Percentiles rank a stretch among this genome's conserved stretches.
These are phyloP conservation scores for Exophiala alcalophila DNA, from an alignment of 2,329 filamentous ascomycete genomes.

Conservation along the genomic window DNA sequence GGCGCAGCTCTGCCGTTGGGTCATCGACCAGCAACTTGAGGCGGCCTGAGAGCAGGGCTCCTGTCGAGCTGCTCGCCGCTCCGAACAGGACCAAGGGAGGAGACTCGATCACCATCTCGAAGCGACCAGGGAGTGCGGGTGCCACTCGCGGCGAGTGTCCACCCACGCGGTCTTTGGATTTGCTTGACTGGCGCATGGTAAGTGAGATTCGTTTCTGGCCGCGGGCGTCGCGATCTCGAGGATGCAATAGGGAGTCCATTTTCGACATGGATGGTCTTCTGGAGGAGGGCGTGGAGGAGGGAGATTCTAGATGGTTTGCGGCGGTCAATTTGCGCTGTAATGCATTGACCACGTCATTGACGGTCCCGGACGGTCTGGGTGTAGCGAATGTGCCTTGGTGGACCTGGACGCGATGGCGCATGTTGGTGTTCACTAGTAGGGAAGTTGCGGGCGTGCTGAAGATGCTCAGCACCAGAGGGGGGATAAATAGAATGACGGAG, in stretches of 20 bases:
- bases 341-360: constrained; percentile 29
- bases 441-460: too few species aligned
- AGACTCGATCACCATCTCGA: constrained; percentile 71
- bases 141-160: constrained; percentile 24
- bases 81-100: constrained; percentile 85
- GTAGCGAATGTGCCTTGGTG: constrained; percentile 22
- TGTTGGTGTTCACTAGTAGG: constrained; percentile 15
- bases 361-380: constrained; percentile 21
- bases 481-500: too few species aligned
- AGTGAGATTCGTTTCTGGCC: constrained; percentile 43
- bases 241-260: constrained; percentile 46
- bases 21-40: constrained; percentile 71
- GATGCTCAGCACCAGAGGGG: too few species aligned
- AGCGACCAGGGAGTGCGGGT: constrained; percentile 46
- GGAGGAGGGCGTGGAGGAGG: constrained; percentile 2
- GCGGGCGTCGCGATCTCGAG: constrained; percentile 37
- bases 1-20: constrained; percentile 54
- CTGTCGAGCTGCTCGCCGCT: constrained; percentile 68
- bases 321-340: constrained; percentile 27
- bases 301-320: constrained; percentile 21
- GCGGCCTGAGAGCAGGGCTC: constrained; percentile 81
- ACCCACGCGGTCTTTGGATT: constrained; percentile 26
- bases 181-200: constrained; percentile 22
- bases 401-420: constrained; percentile 19
- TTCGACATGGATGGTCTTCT: constrained; percentile 42